Evolutionary conservation across 2,329 filamentous ascomycete species (phyloP).

Genomic region (Hortaea sp.): DNA sequence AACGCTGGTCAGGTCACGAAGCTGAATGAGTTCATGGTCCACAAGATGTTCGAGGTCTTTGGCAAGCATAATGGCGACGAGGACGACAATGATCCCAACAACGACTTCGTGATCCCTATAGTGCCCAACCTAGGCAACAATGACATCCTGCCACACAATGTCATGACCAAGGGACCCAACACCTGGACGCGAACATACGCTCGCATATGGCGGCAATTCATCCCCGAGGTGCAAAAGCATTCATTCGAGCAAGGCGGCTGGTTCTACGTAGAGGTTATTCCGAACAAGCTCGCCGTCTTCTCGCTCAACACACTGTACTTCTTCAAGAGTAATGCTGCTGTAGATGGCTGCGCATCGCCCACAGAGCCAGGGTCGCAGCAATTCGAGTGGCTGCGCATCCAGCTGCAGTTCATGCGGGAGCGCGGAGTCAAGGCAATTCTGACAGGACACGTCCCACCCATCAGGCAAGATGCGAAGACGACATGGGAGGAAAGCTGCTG

Average conservation of each 20-base stretch:
- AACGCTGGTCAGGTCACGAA: conserved; percentile 63
- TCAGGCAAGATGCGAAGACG: conserved; percentile 71
- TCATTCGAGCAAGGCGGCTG: conserved; percentile 87
- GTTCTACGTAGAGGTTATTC: conserved; percentile 90
- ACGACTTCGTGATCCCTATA: conserved; percentile 63
- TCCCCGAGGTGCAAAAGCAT: conserved; percentile 85
- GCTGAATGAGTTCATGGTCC: conserved; percentile 65
- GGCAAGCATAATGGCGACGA: conserved; percentile 41
- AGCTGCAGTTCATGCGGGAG: conserved; percentile 71
- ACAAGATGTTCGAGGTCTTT: conserved; percentile 69
- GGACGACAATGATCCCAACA: conserved; percentile 37
- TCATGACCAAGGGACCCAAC: conserved; percentile 77
- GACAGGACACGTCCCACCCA: conserved; percentile 88
- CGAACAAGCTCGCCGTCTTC: conserved; percentile 73
- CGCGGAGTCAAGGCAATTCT: conserved; percentile 89
- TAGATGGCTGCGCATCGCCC: conserved; percentile 73
- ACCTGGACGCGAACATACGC: conserved; percentile 70
- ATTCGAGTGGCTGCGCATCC: conserved; percentile 89
- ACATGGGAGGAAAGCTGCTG: conserved; percentile 96
- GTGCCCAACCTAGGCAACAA: conserved; percentile 94
- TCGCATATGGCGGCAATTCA: conserved; percentile 73
- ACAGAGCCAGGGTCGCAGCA: conserved; percentile 86
- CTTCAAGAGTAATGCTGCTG: conserved; percentile 83
- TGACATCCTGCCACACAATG: conserved; percentile 94
- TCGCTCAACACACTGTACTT: conserved; percentile 89